Conservation (phyloP, 805 yeast genomes). For the Saccharomycopsis olivae region DNA sequence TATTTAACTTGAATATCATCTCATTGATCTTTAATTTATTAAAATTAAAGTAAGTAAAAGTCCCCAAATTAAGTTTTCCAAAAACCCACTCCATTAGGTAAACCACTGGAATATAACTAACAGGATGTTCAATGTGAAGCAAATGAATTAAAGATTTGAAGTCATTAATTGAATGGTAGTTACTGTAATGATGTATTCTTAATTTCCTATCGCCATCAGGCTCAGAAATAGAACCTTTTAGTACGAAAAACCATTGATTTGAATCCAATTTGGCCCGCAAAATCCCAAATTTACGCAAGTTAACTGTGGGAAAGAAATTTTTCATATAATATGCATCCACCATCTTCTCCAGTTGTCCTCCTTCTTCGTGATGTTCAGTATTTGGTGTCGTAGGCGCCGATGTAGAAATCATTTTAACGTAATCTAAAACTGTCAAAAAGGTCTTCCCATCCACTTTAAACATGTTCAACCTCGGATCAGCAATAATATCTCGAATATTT, state of each 20-base stretch:
- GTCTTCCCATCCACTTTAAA: constrained; percentile 19
- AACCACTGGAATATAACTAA: constrained; percentile 25
- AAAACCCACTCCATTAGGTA: constrained; percentile 19
- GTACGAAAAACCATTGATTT: constrained; percentile 22
- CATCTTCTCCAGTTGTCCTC: constrained; percentile 22
- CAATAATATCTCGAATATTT: constrained; percentile 42
- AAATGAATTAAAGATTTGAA: constrained; percentile 26
- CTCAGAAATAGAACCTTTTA: constrained; percentile 20
- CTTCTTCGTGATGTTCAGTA: not conserved
- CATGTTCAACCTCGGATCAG: constrained; percentile 39
- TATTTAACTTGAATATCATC: constrained; percentile 37
- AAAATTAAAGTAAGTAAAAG: constrained; percentile 25
- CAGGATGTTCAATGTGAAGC: constrained; percentile 29
- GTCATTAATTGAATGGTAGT: constrained; percentile 24
- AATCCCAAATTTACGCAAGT: constrained; percentile 24
- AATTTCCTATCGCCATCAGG: constrained; percentile 1
- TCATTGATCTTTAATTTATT: constrained; percentile 39
- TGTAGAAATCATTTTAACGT: constrained; percentile 27
- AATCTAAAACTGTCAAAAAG: constrained; percentile 32
- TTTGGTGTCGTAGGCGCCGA: not conserved
- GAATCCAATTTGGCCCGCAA: constrained; percentile 28
- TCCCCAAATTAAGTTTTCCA: constrained; percentile 21
- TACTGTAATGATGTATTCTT: constrained; percentile 14
- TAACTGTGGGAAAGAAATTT: constrained; percentile 19
- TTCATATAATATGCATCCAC: constrained; percentile 25